phyloP scores from a whole-genome alignment of 225 moss, liverwort and hornwort species.

The Marchantia paleacea region DNA sequence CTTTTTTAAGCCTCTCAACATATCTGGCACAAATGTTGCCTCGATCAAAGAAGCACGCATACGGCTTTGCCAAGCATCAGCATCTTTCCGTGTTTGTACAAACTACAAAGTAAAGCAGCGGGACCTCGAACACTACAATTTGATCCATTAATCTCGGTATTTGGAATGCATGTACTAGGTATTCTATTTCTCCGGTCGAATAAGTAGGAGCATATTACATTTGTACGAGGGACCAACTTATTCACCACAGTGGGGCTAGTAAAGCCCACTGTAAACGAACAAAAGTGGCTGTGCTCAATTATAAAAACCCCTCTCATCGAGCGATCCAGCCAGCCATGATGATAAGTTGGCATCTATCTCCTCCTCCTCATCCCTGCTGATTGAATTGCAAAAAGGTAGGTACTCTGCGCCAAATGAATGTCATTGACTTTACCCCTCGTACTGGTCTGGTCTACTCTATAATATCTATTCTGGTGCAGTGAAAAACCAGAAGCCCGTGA shows the following conservation, averaged over 20 bases:
- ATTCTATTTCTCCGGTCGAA: background rate
- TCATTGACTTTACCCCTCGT: background rate
- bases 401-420: background rate
- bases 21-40: too few relatives aligned
- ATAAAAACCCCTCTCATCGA: background rate
- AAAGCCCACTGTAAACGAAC: background rate
- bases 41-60: too few relatives aligned
- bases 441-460: background rate
- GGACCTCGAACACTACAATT: background rate
- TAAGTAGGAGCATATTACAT: background rate
- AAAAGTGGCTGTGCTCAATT: background rate
- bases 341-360: slow-evolving; percentile 6
- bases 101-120: background rate
- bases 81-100: too few relatives aligned
- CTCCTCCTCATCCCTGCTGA: background rate
- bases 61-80: too few relatives aligned
- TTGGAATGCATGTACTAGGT: background rate
- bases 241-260: background rate
- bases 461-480: background rate
- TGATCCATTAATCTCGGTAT: background rate
- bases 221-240: background rate
- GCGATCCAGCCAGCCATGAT: slow-evolving; percentile 1
- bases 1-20: background rate
- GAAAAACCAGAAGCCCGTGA: background rate
- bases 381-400: background rate